Percentiles rank a stretch among this genome's conserved stretches.
Evolutionary conservation across 352 stramenopile genomes (phyloP).

Genomic region (Pilasporangium apinafurcum): DNA sequence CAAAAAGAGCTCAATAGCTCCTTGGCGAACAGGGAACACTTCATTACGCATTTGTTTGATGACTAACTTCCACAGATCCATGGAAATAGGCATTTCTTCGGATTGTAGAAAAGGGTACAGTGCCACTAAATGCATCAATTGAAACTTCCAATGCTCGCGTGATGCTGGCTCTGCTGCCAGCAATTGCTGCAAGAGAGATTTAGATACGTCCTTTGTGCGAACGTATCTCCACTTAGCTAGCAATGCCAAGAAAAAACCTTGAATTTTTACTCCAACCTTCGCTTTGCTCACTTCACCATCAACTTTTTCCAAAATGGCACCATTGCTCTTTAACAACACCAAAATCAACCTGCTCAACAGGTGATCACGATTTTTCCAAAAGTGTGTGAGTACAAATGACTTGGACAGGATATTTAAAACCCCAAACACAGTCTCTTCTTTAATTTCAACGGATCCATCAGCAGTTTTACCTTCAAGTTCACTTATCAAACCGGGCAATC

Average conservation of each 20-base stretch:
- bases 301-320: conserved; percentile 37
- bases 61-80: conserved; percentile 42
- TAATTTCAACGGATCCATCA: conserved; percentile 14
- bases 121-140: conserved; percentile 65
- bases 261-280: conserved; percentile 48
- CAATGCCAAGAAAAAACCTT: conserved; percentile 44
- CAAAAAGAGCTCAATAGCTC: conserved; percentile 39
- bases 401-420: conserved; percentile 30
- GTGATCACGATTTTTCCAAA: conserved; percentile 39
- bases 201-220: conserved; percentile 4
- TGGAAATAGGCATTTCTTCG: conserved; percentile 28
- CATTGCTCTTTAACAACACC: conserved; percentile 41
- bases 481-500: conserved; percentile 31
- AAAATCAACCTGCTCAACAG: conserved; percentile 33
- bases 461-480: conserved; percentile 28
- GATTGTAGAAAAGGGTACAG: conserved; percentile 58
- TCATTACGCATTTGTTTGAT: conserved; percentile 47
- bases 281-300: conserved; percentile 47
- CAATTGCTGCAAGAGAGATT: conserved; percentile 21
- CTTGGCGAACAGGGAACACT: conserved; percentile 55
- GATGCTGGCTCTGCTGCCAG: conserved; percentile 26
- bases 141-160: conserved; percentile 68
- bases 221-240: conserved; percentile 53
- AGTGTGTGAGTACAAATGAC: conserved; percentile 23
- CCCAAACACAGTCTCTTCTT: conserved; percentile 34